Evolutionary conservation across 176 grass and related monocot species (phyloP), one percentile per base, ranked within the genome.

Genomic region (Triticum timopheevii): DNA sequence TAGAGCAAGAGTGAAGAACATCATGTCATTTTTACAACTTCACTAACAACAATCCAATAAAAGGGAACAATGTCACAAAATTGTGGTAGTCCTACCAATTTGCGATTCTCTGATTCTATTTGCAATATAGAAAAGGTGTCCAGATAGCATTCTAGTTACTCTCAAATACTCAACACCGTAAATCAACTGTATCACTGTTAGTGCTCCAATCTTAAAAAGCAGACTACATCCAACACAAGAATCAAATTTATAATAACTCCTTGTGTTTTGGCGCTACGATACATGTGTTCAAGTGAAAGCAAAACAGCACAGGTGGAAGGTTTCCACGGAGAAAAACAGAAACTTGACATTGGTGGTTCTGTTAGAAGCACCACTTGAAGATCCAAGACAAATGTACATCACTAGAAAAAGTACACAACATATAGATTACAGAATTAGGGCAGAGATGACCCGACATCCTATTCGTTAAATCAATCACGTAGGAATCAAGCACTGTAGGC

Each of bases 1-100:
- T 98, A 83, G 28, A 82, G 23, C 80, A 76, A 39, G 50, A 82
- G 65, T 61, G 19, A 83, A 88, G 77, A 35, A 80, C 52, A 87
- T 78, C 65, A 73, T 56, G 7, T 77, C 42, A 65, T 69, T 44
- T 65, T 40, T 6, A 79, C 6, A 85, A 62, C 22, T 80, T 62
- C 11, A 80, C 34, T 79, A 83, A 83, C 85, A 59, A 49, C 36
- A 25, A 30, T 49, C n/a, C 52, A 65, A 23, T 13, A 15, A 58
- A 73, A 68, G 50, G 16, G n/a, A 66, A 56, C 8, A 20, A 61
- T 77, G 63, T 12, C 61, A 2, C 19, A 78, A 81, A 61, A 84
- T 35, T 33, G 16, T 17, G 72, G 47, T 71, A 59, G 27, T 78
- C 20, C 40, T 35, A 30, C 72, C 0, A 65, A 67, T 33, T 68